phyloP scores from a whole-genome alignment of 1,284 basidiomycete species.

The Meira nashicola region DNA sequence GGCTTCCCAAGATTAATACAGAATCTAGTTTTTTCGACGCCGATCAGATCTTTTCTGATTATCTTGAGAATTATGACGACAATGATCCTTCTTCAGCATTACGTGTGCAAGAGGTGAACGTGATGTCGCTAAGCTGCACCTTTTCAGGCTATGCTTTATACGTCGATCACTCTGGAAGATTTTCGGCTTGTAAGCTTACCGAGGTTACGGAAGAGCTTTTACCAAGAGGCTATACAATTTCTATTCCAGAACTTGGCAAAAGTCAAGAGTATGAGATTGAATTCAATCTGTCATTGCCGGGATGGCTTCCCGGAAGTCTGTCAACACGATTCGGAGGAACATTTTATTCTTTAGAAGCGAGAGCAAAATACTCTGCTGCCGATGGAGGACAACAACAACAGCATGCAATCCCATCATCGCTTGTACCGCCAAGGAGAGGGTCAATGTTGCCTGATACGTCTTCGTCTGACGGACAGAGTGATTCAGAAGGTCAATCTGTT shows the following conservation, averaged over 20 bases:
- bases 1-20: background rate
- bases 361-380: constrained; percentile 18
- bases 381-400: background rate
- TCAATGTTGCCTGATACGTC: too few relatives aligned
- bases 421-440: background rate
- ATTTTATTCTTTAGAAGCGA: constrained; percentile 46
- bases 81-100: background rate
- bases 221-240: constrained; percentile 16
- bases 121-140: constrained; percentile 29
- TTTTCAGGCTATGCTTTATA: constrained; percentile 48
- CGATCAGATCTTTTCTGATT: background rate
- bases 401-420: background rate
- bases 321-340: constrained; percentile 44
- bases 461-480: background rate
- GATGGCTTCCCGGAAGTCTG: constrained; percentile 48
- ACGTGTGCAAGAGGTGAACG: background rate
- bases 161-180: constrained; percentile 44
- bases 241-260: constrained; percentile 3
- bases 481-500: background rate
- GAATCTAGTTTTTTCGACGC: background rate
- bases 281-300: constrained; percentile 47
- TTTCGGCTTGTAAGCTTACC: constrained; percentile 37
- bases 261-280: constrained; percentile 35
- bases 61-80: background rate
- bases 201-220: constrained; percentile 37